Conservation (phyloP, 164 flowering plant species). For the Nymphaea colorata region DNA sequence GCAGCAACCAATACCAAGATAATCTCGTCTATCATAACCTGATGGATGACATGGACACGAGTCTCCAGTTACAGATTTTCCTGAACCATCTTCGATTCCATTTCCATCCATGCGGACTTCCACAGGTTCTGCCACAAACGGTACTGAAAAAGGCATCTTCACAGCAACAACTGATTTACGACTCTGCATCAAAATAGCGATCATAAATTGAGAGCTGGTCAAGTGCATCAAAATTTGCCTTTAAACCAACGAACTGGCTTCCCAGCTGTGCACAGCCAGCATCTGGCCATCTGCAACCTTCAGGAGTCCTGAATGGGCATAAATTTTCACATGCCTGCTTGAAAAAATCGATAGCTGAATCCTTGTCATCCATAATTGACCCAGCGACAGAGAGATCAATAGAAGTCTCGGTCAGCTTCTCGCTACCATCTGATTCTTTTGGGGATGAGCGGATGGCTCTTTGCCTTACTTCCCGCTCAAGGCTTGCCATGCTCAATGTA, state of each 20-base stretch:
- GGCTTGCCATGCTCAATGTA: slow-evolving; percentile 45
- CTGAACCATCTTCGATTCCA: no score
- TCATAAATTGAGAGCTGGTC: slow-evolving; percentile 79
- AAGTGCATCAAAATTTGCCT: slow-evolving; percentile 90
- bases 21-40: background rate
- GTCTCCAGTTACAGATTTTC: no score
- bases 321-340: slow-evolving; percentile 52
- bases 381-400: slow-evolving; percentile 53
- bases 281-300: slow-evolving; percentile 88
- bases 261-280: slow-evolving; percentile 87
- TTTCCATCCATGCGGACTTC: no score
- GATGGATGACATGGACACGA: no score
- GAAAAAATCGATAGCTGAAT: slow-evolving; percentile 23
- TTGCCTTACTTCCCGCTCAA: slow-evolving; percentile 20
- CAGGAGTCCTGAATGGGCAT: slow-evolving; percentile 78
- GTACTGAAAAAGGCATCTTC: background rate
- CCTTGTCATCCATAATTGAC: slow-evolving; percentile 30
- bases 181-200: slow-evolving; percentile 46
- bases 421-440: slow-evolving; percentile 17
- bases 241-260: slow-evolving; percentile 86
- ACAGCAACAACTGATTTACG: background rate
- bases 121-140: no score
- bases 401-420: slow-evolving; percentile 33
- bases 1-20: background rate
- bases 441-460: slow-evolving; percentile 20